Conservation (phyloP, 371 early-diverging fungal genomes). For the Umbelopsis sp. region DNA sequence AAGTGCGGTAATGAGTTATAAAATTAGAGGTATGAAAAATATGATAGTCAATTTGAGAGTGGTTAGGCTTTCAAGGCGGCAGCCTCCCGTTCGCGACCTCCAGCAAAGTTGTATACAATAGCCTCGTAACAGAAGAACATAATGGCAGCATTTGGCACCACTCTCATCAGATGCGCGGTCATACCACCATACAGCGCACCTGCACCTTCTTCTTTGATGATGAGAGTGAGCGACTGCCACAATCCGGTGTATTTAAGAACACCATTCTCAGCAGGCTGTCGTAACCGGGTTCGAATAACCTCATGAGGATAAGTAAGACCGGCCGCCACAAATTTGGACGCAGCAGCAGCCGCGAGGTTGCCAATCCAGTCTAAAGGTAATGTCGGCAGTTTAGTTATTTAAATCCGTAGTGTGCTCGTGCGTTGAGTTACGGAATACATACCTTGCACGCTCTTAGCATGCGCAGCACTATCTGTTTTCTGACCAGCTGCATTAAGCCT, state of each 20-base stretch:
- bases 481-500: slow-evolving; percentile 24
- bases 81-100: slow-evolving; percentile 23
- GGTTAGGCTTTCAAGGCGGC: neutral
- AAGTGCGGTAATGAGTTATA: neutral
- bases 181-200: slow-evolving; percentile 92
- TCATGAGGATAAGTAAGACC: slow-evolving; percentile 81
- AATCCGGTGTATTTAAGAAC: slow-evolving; percentile 81
- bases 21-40: slow-evolving; percentile 14
- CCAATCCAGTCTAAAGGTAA: slow-evolving; percentile 65
- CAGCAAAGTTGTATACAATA: slow-evolving; percentile 65
- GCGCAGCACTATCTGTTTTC: slow-evolving; percentile 20
- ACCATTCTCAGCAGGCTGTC: slow-evolving; percentile 76
- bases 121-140: slow-evolving; percentile 94
- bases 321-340: slow-evolving; percentile 89
- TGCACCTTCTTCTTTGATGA: slow-evolving; percentile 86
- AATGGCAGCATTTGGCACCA: slow-evolving; percentile 96
- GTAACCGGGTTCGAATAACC: slow-evolving; percentile 82
- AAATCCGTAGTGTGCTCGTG: no score
- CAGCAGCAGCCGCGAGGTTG: slow-evolving; percentile 81
- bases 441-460: slow-evolving; percentile 33
- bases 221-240: slow-evolving; percentile 67
- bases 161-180: slow-evolving; percentile 92
- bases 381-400: no score
- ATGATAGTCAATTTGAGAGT: neutral
- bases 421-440: no score